Conservation (phyloP, 768 basidiomycete species). For the Chalciporus piperatus region DNA sequence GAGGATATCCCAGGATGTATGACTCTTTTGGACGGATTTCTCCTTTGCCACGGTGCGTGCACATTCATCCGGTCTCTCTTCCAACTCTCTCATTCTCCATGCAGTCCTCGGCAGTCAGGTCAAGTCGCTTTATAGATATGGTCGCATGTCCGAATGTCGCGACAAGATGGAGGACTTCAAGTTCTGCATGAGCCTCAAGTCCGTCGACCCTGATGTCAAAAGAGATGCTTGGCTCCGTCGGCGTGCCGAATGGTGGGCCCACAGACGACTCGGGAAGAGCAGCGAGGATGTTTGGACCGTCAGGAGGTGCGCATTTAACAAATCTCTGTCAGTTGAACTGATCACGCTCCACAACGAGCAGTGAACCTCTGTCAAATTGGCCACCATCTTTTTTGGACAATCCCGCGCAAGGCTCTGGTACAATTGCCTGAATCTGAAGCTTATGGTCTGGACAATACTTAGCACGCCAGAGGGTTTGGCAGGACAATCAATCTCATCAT, state of each 20-base stretch:
- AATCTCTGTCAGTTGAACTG: neutral
- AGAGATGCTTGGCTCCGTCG: conserved; percentile 82
- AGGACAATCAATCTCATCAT: too few relatives aligned
- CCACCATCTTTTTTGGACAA: conserved; percentile 25
- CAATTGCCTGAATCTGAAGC: conserved; percentile 16
- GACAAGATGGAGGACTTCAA: conserved; percentile 90
- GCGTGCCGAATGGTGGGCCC: conserved; percentile 94
- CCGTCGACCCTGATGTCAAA: conserved; percentile 70
- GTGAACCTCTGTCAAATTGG: conserved; percentile 27
- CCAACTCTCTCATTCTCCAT: conserved; percentile 6
- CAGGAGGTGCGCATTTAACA: conserved; percentile 60
- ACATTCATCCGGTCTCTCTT: neutral
- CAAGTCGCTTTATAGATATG: conserved; percentile 84
- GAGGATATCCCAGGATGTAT: conserved; percentile 85
- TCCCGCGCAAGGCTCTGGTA: conserved; percentile 17
- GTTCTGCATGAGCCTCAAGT: conserved; percentile 85
- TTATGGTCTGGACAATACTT: neutral
- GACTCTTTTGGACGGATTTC: conserved; percentile 67
- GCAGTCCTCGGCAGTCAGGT: conserved; percentile 78
- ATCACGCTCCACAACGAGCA: conserved; percentile 5
- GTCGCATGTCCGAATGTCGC: conserved; percentile 66
- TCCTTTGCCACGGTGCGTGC: conserved; percentile 63
- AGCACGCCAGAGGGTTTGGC: neutral
- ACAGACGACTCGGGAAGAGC: conserved; percentile 67
- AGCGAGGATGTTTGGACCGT: conserved; percentile 96